Evolutionary conservation across 2,329 filamentous ascomycete species (phyloP), one percentile per base, ranked within the genome.

Genomic region (Penicillium rolfsii): DNA sequence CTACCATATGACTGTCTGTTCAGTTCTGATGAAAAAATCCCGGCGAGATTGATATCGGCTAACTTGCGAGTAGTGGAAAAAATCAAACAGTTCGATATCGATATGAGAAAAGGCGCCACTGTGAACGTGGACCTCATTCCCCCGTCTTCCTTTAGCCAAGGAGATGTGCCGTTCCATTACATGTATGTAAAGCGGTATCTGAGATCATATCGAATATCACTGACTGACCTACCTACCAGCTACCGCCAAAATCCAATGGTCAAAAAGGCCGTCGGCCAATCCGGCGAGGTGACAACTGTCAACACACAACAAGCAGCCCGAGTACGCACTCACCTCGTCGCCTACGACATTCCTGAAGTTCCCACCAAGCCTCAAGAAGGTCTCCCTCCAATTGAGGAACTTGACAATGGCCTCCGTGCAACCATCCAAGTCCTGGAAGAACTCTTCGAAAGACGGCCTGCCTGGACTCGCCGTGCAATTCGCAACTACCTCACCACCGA

Each of bases 201-300:
- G n/a, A n/a, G 12, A 52, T n/a, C 5, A 16, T 38, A 2, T 36
- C 35, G 35, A 36, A 36, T 24, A 14, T 11, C 3, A 70, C 58
- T 74, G 36, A 63, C 30, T 62, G n/a, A 45, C 40, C 63, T 67
- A 30, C 26, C 38, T 19, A 33, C 24, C 76, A 88, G 88, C 64
- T 97, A 96, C 77, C 89, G 90, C 40, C 94, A 97, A 77, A 97
- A 97, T 63, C 86, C 90, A 0, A 89, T 89, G 57, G 89, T 93
- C 28, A 87, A 87, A 57, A 87, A 87, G 60, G 78, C 81, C 4
- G 75, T 83, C 48, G 84, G 87, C 57, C 83, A 81, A 67, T 64
- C 83, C 81, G 75, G 85, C 82, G 76, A 91, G 83, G 71, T 85
- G 77, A 70, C 86, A 78, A 69, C 86, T 76, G 49, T 85, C 69